Evolutionary conservation across 2,329 filamentous ascomycete species (phyloP).

Genomic region (Scytalidium lignicola): DNA sequence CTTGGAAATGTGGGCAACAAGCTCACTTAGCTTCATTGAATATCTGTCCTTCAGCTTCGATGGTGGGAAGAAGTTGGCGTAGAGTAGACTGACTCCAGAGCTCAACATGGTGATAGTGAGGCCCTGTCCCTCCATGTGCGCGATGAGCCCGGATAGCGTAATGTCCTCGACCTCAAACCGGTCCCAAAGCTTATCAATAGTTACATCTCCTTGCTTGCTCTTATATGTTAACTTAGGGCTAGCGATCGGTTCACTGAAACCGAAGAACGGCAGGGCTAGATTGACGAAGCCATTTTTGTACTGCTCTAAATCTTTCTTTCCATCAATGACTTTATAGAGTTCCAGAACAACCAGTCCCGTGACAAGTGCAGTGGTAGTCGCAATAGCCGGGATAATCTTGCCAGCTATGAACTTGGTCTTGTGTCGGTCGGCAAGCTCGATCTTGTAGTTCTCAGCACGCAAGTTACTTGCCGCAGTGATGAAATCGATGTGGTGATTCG

Average conservation of each 20-base stretch:
- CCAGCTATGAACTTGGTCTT: slow-evolving; percentile 99
- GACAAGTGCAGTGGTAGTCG: slow-evolving; percentile 91
- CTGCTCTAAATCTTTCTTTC: slow-evolving; percentile 93
- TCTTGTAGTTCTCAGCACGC: slow-evolving; percentile 97
- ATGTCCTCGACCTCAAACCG: slow-evolving; percentile 88
- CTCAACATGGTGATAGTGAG: slow-evolving; percentile 87
- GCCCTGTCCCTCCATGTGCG: slow-evolving; percentile 75
- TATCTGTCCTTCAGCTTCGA: slow-evolving; percentile 75
- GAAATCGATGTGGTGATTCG: slow-evolving; percentile 97
- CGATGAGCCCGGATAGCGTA: slow-evolving; percentile 76
- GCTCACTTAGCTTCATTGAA: slow-evolving; percentile 76
- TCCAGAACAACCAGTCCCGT: slow-evolving; percentile 91
- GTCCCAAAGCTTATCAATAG: slow-evolving; percentile 96
- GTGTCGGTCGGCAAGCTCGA: slow-evolving; percentile 84
- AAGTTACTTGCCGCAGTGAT: slow-evolving; percentile 96
- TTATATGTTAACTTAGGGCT: slow-evolving; percentile 90
- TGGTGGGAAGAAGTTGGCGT: slow-evolving; percentile 85
- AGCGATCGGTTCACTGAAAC: slow-evolving; percentile 93
- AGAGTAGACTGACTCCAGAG: slow-evolving; percentile 92
- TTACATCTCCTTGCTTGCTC: slow-evolving; percentile 72
- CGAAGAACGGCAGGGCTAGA: slow-evolving; percentile 92
- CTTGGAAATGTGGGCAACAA: slow-evolving; percentile 86
- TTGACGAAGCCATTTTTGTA: slow-evolving; percentile 99
- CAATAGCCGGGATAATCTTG: slow-evolving; percentile 98
- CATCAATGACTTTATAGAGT: slow-evolving; percentile 93